phyloP scores from a whole-genome alignment of 441 rosid genomes.

The Geranium incanum region DNA sequence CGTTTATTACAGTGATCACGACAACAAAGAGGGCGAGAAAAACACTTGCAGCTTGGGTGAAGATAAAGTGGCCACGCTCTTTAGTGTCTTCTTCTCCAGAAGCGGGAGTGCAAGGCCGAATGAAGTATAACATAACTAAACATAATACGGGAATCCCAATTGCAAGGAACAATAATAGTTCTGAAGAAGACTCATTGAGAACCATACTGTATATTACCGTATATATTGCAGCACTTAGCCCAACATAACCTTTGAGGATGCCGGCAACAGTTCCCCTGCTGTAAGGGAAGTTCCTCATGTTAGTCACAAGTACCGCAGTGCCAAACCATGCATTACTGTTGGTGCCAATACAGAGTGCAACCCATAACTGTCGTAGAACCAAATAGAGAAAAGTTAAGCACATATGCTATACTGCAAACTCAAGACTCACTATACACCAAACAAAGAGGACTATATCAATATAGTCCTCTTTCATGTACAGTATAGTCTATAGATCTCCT shows the following conservation, averaged over 20 bases:
- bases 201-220: slow-evolving; percentile 60
- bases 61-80: slow-evolving; percentile 60
- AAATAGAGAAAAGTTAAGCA: neutral
- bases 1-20: slow-evolving; percentile 43
- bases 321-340: slow-evolving; percentile 90
- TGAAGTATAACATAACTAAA: slow-evolving; percentile 56
- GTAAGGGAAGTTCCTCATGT: slow-evolving; percentile 93
- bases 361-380: slow-evolving; percentile 53
- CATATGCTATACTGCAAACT: neutral
- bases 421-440: neutral
- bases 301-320: slow-evolving; percentile 88
- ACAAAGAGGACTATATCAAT: neutral
- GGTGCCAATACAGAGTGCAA: slow-evolving; percentile 63
- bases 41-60: slow-evolving; percentile 59
- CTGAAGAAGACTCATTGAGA: slow-evolving; percentile 48
- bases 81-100: slow-evolving; percentile 72
- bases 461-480: neutral
- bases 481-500: neutral
- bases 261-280: slow-evolving; percentile 87
- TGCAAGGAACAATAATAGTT: slow-evolving; percentile 54
- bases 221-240: slow-evolving; percentile 72
- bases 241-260: slow-evolving; percentile 86
- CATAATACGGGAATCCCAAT: slow-evolving; percentile 69
- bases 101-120: slow-evolving; percentile 77
- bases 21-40: slow-evolving; percentile 64